These are phyloP conservation scores for Verbascum thapsus DNA, from an alignment of 257 asterid genomes.

Conservation along the genomic window DNA sequence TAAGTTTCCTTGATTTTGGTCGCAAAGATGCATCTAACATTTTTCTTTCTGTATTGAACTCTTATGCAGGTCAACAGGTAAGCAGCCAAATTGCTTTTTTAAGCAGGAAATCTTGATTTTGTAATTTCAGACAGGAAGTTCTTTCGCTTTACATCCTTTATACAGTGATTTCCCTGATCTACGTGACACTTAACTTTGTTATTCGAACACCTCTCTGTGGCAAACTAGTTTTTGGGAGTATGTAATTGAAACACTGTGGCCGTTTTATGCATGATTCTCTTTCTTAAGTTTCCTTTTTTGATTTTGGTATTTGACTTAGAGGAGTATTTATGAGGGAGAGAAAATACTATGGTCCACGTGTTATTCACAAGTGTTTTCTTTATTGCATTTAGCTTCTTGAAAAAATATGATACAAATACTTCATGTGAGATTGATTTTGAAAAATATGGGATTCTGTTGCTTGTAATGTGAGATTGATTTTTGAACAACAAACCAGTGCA, in stretches of 20 bases:
- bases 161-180: slow-evolving; percentile 14
- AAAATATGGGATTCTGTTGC: slow-evolving; percentile 14
- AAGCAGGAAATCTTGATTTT: slow-evolving; percentile 38
- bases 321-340: slow-evolving; percentile 13
- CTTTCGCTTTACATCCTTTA: slow-evolving; percentile 15
- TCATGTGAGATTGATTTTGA: slow-evolving; percentile 15
- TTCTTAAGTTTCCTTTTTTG: slow-evolving; percentile 18
- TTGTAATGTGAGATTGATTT: not conserved
- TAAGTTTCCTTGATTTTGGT: slow-evolving; percentile 21
- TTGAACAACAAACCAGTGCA: not conserved
- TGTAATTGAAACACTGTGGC: not conserved
- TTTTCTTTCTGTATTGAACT: slow-evolving; percentile 20
- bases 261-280: slow-evolving; percentile 16
- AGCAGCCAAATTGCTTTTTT: slow-evolving; percentile 39
- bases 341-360: slow-evolving; percentile 11
- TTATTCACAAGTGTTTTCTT: slow-evolving; percentile 16
- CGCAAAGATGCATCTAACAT: slow-evolving; percentile 31
- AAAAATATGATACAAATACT: slow-evolving; percentile 5
- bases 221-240: not conserved
- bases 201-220: not conserved
- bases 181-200: slow-evolving; percentile 2
- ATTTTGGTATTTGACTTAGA: slow-evolving; percentile 19
- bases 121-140: slow-evolving; percentile 42
- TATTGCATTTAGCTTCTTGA: not conserved
- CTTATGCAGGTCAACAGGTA: slow-evolving; percentile 86